Conservation (phyloP, 768 basidiomycete species). For the Sporobolomyces roseus region DNA sequence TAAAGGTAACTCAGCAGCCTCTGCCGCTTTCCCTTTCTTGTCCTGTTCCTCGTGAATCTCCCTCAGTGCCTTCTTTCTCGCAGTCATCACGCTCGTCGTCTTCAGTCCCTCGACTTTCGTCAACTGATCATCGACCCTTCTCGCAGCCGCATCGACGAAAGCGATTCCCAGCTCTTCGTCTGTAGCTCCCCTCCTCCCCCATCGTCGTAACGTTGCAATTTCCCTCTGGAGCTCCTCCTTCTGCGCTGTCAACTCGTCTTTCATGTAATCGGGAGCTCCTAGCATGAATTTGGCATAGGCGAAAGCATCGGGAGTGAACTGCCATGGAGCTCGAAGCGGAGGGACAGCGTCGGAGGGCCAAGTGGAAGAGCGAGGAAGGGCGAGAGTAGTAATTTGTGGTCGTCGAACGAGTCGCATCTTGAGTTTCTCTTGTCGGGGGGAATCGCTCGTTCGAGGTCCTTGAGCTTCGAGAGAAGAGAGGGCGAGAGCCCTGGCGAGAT, state of each 20-base stretch:
- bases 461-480: slow-evolving; percentile 27
- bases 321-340: slow-evolving; percentile 88
- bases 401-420: slow-evolving; percentile 86
- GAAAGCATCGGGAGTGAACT: slow-evolving; percentile 89
- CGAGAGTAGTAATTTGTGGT: slow-evolving; percentile 89
- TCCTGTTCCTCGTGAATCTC: slow-evolving; percentile 46
- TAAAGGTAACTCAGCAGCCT: slow-evolving; percentile 53
- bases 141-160: slow-evolving; percentile 75
- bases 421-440: slow-evolving; percentile 50
- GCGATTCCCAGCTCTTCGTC: slow-evolving; percentile 68
- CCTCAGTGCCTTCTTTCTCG: slow-evolving; percentile 60
- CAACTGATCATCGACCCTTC: slow-evolving; percentile 72
- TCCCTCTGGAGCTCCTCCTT: slow-evolving; percentile 69
- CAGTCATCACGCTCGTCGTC: slow-evolving; percentile 60
- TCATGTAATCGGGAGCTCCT: slow-evolving; percentile 79
- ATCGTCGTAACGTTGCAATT: slow-evolving; percentile 60
- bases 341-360: slow-evolving; percentile 93
- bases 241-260: slow-evolving; percentile 67
- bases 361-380: slow-evolving; percentile 80
- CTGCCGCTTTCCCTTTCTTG: slow-evolving; percentile 56
- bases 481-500: slow-evolving; percentile 30
- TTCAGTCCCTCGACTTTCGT: slow-evolving; percentile 67
- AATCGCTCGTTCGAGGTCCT: neutral
- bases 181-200: slow-evolving; percentile 49
- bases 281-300: slow-evolving; percentile 92